Evolutionary conservation across 352 stramenopile genomes (phyloP).

Genomic region (Globisporangium viniferum): DNA sequence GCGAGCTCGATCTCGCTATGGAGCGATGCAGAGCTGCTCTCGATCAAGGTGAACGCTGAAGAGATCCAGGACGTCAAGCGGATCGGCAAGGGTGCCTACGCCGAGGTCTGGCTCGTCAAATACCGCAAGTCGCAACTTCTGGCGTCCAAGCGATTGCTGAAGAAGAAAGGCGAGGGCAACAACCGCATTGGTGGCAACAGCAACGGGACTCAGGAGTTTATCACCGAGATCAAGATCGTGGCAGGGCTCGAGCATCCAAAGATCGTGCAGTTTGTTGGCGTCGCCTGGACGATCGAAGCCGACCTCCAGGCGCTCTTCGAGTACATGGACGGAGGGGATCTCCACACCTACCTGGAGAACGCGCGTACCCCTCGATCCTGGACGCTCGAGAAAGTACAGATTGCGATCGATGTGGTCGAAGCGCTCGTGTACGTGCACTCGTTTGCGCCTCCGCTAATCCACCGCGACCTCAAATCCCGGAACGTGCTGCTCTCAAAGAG

Average conservation of each 20-base stretch:
- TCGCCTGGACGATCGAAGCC: slow-evolving; percentile 2
- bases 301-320: slow-evolving; percentile 9
- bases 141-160: slow-evolving; percentile 11
- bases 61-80: not conserved
- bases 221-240: slow-evolving; percentile 12
- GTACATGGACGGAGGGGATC: slow-evolving; percentile 9
- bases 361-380: not conserved
- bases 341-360: not conserved
- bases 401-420: slow-evolving; percentile 47
- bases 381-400: not conserved
- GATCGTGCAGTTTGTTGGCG: slow-evolving; percentile 4
- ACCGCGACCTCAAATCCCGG: slow-evolving; percentile 61
- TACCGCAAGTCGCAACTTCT: slow-evolving; percentile 5
- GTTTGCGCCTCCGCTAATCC: slow-evolving; percentile 45
- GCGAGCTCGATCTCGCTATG: not conserved
- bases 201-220: slow-evolving; percentile 1
- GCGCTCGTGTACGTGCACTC: slow-evolving; percentile 63
- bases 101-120: slow-evolving; percentile 9
- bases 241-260: slow-evolving; percentile 10
- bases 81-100: slow-evolving; percentile 3
- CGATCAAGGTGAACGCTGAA: not conserved
- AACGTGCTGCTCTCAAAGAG: slow-evolving; percentile 40
- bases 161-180: not conserved
- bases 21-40: not conserved
- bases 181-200: not conserved